These are phyloP conservation scores for Alnus glutinosa DNA, from an alignment of 306 rosid genomes.

Conservation along the genomic window DNA sequence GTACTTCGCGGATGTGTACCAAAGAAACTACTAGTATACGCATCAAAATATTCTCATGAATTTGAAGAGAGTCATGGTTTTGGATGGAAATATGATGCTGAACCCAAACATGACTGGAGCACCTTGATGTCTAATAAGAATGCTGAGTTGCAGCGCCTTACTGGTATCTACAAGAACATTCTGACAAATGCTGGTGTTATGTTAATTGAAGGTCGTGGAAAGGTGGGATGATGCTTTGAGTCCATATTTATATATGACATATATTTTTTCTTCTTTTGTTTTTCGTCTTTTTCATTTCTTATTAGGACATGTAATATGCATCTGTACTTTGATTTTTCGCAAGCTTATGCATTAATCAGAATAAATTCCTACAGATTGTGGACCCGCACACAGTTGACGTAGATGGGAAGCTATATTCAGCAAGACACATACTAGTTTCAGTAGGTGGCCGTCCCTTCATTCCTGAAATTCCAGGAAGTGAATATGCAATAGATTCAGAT, in stretches of 20 bases:
- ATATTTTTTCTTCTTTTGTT: background rate
- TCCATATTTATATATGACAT: slow-evolving; percentile 1
- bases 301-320: background rate
- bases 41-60: slow-evolving; percentile 83
- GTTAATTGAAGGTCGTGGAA: slow-evolving; percentile 92
- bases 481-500: slow-evolving; percentile 89
- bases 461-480: slow-evolving; percentile 90
- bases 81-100: slow-evolving; percentile 88
- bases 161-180: slow-evolving; percentile 79
- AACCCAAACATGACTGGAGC: slow-evolving; percentile 95
- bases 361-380: slow-evolving; percentile 54
- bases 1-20: slow-evolving; percentile 99
- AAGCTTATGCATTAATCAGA: slow-evolving; percentile 26
- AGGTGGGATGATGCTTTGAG: slow-evolving; percentile 47
- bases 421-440: slow-evolving; percentile 77
- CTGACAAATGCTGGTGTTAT: slow-evolving; percentile 65
- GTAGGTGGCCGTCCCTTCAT: slow-evolving; percentile 94
- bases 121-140: slow-evolving; percentile 89
- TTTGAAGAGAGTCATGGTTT: slow-evolving; percentile 93
- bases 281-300: background rate
- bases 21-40: slow-evolving; percentile 78
- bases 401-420: slow-evolving; percentile 82
- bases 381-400: slow-evolving; percentile 87
- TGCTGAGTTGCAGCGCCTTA: slow-evolving; percentile 93
- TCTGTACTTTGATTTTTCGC: slow-evolving; percentile 3